Percentiles rank a stretch among this genome's conserved stretches.
Evolutionary conservation across 805 yeast species (phyloP).

Genomic region (Zygoascus flipseniorum): DNA sequence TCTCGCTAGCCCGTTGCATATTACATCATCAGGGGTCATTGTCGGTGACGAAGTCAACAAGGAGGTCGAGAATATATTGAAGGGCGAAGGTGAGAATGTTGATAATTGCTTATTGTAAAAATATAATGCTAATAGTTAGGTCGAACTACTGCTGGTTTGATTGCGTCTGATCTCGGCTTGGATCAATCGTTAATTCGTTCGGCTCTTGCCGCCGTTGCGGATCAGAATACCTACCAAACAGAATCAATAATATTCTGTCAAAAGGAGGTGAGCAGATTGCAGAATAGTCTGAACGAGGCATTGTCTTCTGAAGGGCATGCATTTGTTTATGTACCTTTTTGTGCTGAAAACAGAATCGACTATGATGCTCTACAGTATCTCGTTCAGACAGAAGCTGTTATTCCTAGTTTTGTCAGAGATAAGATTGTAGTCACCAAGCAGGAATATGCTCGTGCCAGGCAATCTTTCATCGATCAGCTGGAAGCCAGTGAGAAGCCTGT

Average conservation of each 20-base stretch:
- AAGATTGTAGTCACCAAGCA: neutral
- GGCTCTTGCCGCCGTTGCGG: neutral
- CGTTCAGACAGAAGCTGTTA: neutral
- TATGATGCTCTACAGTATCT: neutral
- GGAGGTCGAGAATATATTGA: neutral
- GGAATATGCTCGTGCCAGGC: neutral
- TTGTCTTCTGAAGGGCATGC: neutral
- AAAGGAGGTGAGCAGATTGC: slow-evolving; percentile 6
- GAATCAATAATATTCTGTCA: slow-evolving; percentile 4
- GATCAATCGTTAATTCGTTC: slow-evolving; percentile 7
- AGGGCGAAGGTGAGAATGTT: neutral
- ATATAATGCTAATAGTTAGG: slow-evolving; percentile 1
- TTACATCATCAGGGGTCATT: slow-evolving; percentile 1
- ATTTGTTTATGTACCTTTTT: neutral
- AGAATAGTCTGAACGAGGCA: neutral
- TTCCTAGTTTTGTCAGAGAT: neutral
- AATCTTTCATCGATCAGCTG: neutral
- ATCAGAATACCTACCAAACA: neutral
- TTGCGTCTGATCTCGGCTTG: slow-evolving; percentile 11
- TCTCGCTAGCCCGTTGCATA: neutral
- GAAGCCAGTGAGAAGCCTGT: neutral
- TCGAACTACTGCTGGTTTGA: slow-evolving; percentile 11
- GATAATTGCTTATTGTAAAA: too few species aligned
- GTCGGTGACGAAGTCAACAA: neutral
- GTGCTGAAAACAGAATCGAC: slow-evolving; percentile 1